Percentiles rank a stretch among this genome's conserved stretches.
Evolutionary conservation across 1,284 basidiomycete genomes (phyloP).

Genomic region (Phylloporus sp.): DNA sequence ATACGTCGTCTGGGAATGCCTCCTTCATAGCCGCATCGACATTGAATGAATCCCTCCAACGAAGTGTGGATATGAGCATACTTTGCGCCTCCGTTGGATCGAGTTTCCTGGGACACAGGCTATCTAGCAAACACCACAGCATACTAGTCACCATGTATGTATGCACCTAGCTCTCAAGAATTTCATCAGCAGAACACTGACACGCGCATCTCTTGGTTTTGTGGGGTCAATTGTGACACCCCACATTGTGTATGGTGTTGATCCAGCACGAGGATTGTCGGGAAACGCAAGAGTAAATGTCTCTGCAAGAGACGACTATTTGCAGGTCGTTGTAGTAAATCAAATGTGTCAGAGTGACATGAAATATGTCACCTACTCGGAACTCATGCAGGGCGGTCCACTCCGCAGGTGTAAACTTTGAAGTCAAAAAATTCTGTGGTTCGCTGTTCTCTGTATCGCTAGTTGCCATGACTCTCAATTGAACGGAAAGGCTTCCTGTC

Average conservation of each 20-base stretch:
- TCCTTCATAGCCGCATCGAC: constrained; percentile 68
- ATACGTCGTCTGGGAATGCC: constrained; percentile 69
- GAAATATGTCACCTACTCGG: constrained; percentile 49
- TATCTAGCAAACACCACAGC: neutral
- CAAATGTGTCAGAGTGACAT: neutral
- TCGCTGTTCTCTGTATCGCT: constrained; percentile 43
- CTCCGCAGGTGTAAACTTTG: constrained; percentile 72
- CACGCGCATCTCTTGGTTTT: constrained; percentile 61
- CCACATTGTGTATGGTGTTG: constrained; percentile 69
- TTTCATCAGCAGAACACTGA: constrained; percentile 79
- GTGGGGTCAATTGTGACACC: constrained; percentile 69
- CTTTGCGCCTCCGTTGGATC: constrained; percentile 60
- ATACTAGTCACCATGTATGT: constrained; percentile 10
- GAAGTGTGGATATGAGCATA: constrained; percentile 74
- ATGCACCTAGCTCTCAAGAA: constrained; percentile 77
- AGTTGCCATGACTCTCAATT: neutral
- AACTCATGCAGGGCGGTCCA: constrained; percentile 74
- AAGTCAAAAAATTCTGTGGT: constrained; percentile 72
- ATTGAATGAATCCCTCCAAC: constrained; percentile 77
- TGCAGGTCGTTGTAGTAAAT: neutral
- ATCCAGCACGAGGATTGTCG: constrained; percentile 58
- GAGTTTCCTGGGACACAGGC: constrained; percentile 54
- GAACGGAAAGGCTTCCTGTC: too few relatives aligned
- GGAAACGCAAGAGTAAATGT: constrained; percentile 53
- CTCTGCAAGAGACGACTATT: constrained; percentile 61